Evolutionary conservation across 2,329 filamentous ascomycete species (phyloP).

Genomic region (Balansia obtecta): DNA sequence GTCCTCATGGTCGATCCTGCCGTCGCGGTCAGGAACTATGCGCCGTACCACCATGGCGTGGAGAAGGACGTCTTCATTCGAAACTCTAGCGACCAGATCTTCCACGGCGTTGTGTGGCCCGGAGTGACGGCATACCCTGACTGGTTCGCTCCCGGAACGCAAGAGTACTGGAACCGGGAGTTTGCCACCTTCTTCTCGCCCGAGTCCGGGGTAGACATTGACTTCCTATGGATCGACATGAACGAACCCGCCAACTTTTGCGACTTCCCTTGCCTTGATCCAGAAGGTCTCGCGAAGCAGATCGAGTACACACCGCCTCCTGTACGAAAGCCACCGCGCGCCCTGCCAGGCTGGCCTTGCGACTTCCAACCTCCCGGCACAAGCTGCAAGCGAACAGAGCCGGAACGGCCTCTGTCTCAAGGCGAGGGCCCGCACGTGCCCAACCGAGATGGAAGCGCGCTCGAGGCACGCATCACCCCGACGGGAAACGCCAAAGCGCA

Average conservation of each 20-base stretch:
- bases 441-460: background rate
- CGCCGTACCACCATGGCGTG: slow-evolving; percentile 28
- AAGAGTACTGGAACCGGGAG: slow-evolving; percentile 57
- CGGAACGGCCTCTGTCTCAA: background rate
- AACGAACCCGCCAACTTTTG: slow-evolving; percentile 28
- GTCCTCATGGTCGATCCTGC: slow-evolving; percentile 70
- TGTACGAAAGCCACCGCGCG: slow-evolving; percentile 46
- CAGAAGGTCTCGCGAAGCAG: slow-evolving; percentile 26
- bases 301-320: slow-evolving; percentile 49
- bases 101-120: slow-evolving; percentile 64
- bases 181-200: slow-evolving; percentile 52
- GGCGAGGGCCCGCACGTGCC: background rate
- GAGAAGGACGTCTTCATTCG: slow-evolving; percentile 33
- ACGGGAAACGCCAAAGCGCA: background rate
- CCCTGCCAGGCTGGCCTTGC: slow-evolving; percentile 52
- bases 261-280: slow-evolving; percentile 13
- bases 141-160: slow-evolving; percentile 56
- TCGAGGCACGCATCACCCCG: background rate
- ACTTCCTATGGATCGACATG: slow-evolving; percentile 67
- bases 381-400: slow-evolving; percentile 4
- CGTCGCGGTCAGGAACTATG: slow-evolving; percentile 43
- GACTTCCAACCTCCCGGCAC: slow-evolving; percentile 12
- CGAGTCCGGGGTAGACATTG: slow-evolving; percentile 56
- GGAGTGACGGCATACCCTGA: slow-evolving; percentile 61
- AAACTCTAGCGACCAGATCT: slow-evolving; percentile 39